Percentiles rank a stretch among this genome's conserved stretches.
phyloP scores from a whole-genome alignment of 768 basidiomycete species.

The Hygrocybe coccinea region DNA sequence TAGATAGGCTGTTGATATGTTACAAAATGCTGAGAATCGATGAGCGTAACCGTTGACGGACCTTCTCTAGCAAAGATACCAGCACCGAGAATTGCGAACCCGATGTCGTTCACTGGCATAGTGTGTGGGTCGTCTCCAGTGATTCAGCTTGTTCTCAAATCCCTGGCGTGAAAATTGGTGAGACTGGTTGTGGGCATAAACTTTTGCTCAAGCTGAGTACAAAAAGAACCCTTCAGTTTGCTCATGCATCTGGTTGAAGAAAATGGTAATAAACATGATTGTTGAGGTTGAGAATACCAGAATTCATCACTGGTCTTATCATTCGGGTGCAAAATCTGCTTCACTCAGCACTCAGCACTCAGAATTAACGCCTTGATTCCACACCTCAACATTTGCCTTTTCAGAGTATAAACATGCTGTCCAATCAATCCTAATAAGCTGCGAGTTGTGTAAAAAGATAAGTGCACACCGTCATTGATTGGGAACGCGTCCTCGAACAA shows the following conservation, averaged over 20 bases:
- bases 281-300: background rate
- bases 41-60: too few relatives aligned
- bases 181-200: too few relatives aligned
- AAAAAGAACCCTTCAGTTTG: too few relatives aligned
- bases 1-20: too few relatives aligned
- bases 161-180: too few relatives aligned
- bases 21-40: too few relatives aligned
- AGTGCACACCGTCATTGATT: conserved; percentile 13
- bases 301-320: too few relatives aligned
- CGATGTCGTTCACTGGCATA: too few relatives aligned
- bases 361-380: conserved; percentile 7
- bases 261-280: background rate
- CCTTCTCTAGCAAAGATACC: conserved; percentile 27
- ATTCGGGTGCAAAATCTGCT: background rate
- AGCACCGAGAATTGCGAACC: conserved; percentile 9
- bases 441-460: conserved; percentile 1
- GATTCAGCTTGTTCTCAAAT: too few relatives aligned
- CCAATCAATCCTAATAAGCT: conserved; percentile 4
- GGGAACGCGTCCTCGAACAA: conserved; percentile 19
- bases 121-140: too few relatives aligned
- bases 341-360: background rate
- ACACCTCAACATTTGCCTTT: conserved; percentile 5
- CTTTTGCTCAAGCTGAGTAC: too few relatives aligned
- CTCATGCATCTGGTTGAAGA: background rate
- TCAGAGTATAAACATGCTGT: conserved; percentile 13